These are phyloP conservation scores for Fraxinus pennsylvanica DNA, from an alignment of 257 asterid species.

Conservation along the genomic window DNA sequence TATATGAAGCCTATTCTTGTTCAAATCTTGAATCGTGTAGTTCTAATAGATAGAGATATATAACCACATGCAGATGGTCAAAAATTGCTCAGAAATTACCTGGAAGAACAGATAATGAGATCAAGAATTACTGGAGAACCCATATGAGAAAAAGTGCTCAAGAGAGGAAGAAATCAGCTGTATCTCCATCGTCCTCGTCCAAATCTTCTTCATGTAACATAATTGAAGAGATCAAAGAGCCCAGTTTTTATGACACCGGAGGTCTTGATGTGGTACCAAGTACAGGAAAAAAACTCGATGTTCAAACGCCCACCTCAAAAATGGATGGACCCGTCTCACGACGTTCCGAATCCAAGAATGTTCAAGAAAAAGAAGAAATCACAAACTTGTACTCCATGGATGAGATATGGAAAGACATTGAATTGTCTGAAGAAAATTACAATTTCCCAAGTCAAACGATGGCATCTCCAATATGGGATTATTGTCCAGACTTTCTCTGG, in stretches of 20 bases:
- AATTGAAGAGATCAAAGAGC: conserved; percentile 30
- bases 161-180: conserved; percentile 49
- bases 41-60: neutral
- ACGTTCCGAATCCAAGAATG: neutral
- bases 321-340: neutral
- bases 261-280: conserved; percentile 29
- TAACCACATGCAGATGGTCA: conserved; percentile 65
- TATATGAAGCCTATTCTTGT: neutral
- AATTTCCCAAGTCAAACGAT: conserved; percentile 33
- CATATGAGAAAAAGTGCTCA: conserved; percentile 86
- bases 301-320: neutral
- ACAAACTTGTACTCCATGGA: conserved; percentile 40
- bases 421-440: conserved; percentile 45
- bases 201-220: conserved; percentile 24
- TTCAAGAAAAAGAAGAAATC: neutral
- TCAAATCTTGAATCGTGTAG: neutral
- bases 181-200: conserved; percentile 37
- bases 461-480: conserved; percentile 68
- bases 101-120: conserved; percentile 93
- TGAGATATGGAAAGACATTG: conserved; percentile 87
- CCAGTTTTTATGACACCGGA: conserved; percentile 66
- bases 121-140: conserved; percentile 91
- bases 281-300: conserved; percentile 23
- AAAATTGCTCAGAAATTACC: conserved; percentile 84
- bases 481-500: conserved; percentile 53